phyloP scores from a whole-genome alignment of 2,329 filamentous ascomycete species.

The Venturia oleaginea region DNA sequence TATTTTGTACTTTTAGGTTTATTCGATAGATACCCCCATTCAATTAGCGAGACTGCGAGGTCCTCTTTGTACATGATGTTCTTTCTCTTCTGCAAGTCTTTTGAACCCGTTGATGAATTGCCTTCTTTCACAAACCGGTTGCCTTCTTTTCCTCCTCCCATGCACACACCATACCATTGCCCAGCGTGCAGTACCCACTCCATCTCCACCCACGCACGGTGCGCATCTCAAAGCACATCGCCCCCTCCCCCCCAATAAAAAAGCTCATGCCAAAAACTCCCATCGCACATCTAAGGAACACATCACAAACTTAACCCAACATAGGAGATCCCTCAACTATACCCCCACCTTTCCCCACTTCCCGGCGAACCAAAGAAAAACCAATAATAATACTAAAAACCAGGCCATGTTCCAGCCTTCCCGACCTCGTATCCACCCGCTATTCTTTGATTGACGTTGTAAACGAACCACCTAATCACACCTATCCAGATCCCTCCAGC shows the following conservation, averaged over 20 bases:
- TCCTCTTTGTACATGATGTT: neutral
- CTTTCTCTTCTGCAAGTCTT: neutral
- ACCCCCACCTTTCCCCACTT: no score
- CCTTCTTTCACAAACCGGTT: neutral
- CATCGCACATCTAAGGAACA: neutral
- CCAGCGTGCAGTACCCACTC: no score
- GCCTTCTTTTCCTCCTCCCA: neutral
- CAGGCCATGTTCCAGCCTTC: no score
- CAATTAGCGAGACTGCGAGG: neutral
- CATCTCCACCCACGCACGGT: no score
- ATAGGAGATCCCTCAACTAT: neutral
- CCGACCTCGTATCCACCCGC: neutral
- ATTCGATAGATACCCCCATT: neutral
- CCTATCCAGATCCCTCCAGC: neutral
- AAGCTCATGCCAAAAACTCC: no score
- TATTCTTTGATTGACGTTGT: neutral
- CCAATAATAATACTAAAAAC: no score
- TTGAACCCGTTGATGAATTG: neutral
- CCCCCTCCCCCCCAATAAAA: no score
- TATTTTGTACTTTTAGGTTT: conserved; percentile 2
- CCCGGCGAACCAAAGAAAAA: no score
- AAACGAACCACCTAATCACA: neutral
- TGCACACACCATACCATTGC: no score
- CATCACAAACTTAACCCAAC: conserved; percentile 1
- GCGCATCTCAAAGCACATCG: no score